These are phyloP conservation scores for Ceratocystis destructans DNA, from an alignment of 2,329 filamentous ascomycete genomes.

Conservation along the genomic window DNA sequence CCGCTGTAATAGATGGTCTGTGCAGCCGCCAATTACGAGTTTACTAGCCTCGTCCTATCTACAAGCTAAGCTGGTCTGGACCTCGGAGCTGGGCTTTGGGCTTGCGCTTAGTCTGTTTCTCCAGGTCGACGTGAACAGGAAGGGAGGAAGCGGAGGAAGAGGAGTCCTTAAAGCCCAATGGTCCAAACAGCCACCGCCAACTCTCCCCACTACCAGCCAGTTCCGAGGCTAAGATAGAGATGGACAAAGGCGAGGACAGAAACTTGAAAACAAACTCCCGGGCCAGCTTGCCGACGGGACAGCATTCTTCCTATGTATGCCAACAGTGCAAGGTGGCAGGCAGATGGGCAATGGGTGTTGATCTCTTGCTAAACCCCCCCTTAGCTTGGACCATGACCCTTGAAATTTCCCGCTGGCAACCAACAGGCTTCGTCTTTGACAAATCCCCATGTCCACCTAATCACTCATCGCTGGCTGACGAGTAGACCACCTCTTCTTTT, in stretches of 20 bases:
- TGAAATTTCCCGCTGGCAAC: too few species aligned
- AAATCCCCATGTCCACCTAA: too few species aligned
- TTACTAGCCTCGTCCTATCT: not conserved
- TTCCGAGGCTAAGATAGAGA: not conserved
- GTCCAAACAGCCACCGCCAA: not conserved
- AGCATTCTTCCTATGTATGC: too few species aligned
- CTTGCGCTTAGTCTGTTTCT: not conserved
- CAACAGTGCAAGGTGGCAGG: too few species aligned
- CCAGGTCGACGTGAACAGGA: not conserved
- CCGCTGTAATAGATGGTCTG: not conserved
- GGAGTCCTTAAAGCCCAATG: not conserved
- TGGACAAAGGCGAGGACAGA: too few species aligned
- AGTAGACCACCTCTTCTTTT: not conserved
- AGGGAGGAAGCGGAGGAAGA: not conserved
- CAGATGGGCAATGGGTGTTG: too few species aligned
- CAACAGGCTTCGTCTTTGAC: too few species aligned
- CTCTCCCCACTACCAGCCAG: not conserved
- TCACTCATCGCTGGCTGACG: not conserved
- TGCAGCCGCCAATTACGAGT: not conserved
- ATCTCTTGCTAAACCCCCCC: too few species aligned
- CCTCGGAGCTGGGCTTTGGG: not conserved
- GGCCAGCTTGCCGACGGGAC: too few species aligned
- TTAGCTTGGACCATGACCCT: too few species aligned
- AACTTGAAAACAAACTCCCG: too few species aligned
- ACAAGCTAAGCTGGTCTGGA: not conserved